Conservation (phyloP, 768 basidiomycete species). For the Suillus brevipes region DNA sequence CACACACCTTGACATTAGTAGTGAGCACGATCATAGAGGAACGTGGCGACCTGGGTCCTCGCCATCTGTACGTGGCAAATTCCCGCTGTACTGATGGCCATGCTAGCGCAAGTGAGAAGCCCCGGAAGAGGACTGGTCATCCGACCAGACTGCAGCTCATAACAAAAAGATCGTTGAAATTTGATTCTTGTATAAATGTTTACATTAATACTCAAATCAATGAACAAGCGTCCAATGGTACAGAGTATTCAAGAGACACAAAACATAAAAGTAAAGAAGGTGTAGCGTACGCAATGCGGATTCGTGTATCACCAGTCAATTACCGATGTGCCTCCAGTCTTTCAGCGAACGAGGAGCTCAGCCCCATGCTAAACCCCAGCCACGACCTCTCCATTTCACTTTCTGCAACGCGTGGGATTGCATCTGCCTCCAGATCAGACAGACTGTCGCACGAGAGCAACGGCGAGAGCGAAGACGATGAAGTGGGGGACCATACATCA, state of each 20-base stretch:
- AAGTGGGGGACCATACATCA: slow-evolving; percentile 5
- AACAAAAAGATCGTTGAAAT: neutral
- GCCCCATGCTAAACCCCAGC: slow-evolving; percentile 18
- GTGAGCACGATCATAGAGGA: no score
- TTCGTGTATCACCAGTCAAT: neutral
- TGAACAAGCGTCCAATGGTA: neutral
- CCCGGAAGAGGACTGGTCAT: neutral
- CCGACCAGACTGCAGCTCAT: neutral
- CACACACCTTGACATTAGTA: no score
- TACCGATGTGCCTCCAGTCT: neutral
- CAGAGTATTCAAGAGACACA: neutral
- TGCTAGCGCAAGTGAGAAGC: neutral
- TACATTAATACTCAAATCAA: neutral
- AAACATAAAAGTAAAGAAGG: neutral
- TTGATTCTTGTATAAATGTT: neutral
- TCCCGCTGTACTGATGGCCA: neutral
- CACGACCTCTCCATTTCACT: slow-evolving; percentile 16
- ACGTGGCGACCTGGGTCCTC: no score
- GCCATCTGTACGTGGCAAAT: neutral
- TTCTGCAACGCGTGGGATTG: neutral
- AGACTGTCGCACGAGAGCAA: slow-evolving; percentile 1
- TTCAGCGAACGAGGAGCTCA: slow-evolving; percentile 20
- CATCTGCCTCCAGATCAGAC: neutral
- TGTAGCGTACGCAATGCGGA: neutral
- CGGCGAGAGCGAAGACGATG: neutral